Evolutionary conservation across 768 basidiomycete genomes (phyloP).

Genomic region (Fomitopsis serialis): DNA sequence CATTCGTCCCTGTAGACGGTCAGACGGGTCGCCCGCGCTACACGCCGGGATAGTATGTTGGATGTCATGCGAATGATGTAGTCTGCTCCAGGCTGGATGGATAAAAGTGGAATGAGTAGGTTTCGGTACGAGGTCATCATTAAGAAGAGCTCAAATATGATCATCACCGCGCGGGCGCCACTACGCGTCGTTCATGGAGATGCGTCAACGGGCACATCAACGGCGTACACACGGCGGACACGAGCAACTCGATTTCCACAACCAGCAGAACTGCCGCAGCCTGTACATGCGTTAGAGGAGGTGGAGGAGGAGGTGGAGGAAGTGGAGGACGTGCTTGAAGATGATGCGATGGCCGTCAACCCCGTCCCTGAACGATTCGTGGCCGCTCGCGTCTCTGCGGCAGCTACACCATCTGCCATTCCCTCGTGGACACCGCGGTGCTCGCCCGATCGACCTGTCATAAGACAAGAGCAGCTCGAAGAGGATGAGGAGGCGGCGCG

Average conservation of each 20-base stretch:
- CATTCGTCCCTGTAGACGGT: no score
- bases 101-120: no score
- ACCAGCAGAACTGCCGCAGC: slow-evolving; percentile 15
- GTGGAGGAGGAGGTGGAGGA: slow-evolving; percentile 26
- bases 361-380: slow-evolving; percentile 23
- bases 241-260: slow-evolving; percentile 22
- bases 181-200: slow-evolving; percentile 44
- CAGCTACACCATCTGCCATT: slow-evolving; percentile 3
- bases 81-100: no score
- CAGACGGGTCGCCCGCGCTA: no score
- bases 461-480: slow-evolving; percentile 20
- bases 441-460: slow-evolving; percentile 7
- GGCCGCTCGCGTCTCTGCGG: slow-evolving; percentile 16
- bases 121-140: no score
- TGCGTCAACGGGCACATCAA: slow-evolving; percentile 14
- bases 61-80: no score
- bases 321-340: no score
- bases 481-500: slow-evolving; percentile 56
- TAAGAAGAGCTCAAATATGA: slow-evolving; percentile 46
- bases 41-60: no score
- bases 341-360: slow-evolving; percentile 45
- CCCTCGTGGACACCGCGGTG: slow-evolving; percentile 11
- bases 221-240: slow-evolving; percentile 22
- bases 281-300: background rate
- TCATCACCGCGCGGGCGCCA: slow-evolving; percentile 44